These are phyloP conservation scores for Penicillium sp. DNA, from an alignment of 2,329 filamentous ascomycete genomes.

Conservation along the genomic window DNA sequence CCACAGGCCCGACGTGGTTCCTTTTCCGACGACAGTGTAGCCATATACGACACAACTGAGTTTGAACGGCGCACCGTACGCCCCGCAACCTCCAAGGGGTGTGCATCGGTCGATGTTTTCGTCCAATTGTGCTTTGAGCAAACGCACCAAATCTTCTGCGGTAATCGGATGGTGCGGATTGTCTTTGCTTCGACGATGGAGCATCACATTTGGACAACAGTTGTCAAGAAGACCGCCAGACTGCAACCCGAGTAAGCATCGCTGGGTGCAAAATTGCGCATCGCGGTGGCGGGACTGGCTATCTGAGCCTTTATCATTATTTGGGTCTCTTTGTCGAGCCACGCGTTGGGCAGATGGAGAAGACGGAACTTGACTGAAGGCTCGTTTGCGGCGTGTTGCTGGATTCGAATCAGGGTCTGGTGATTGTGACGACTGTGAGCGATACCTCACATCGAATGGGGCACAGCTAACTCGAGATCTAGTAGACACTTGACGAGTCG, in stretches of 20 bases:
- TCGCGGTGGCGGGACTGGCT: conserved; percentile 11
- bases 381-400: conserved; percentile 18
- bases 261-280: conserved; percentile 27
- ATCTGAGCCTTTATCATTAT: conserved; percentile 1
- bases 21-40: no score
- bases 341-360: conserved; percentile 12
- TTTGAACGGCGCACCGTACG: conserved; percentile 29
- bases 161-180: conserved; percentile 13
- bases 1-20: no score
- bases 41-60: conserved; percentile 24
- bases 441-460: conserved; percentile 5
- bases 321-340: conserved; percentile 1
- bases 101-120: conserved; percentile 26
- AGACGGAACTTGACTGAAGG: conserved; percentile 22
- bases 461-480: conserved; percentile 18
- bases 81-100: conserved; percentile 21
- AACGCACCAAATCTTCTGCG: conserved; percentile 13
- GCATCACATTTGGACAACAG: conserved; percentile 25
- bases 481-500: conserved; percentile 14
- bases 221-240: conserved; percentile 17
- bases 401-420: conserved; percentile 15
- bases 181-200: conserved; percentile 10
- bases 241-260: conserved; percentile 27
- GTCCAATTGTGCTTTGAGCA: conserved; percentile 26
- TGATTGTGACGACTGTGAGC: conserved; percentile 7